Evolutionary conservation across 306 rosid genomes (phyloP).

Genomic region (Echinosophora koreensis): DNA sequence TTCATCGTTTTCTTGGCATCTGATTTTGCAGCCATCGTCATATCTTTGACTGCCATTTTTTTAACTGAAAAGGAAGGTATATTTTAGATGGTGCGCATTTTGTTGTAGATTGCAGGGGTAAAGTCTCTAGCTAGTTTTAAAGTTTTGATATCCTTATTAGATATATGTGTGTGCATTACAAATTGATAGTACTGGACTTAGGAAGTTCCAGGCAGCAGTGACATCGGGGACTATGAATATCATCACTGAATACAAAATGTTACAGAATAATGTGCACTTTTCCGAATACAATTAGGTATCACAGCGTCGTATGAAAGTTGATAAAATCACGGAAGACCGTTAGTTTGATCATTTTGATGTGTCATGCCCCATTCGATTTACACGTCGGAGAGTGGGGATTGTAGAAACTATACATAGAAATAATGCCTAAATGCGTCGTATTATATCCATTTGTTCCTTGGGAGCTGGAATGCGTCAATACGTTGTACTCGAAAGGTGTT

Average conservation of each 20-base stretch:
- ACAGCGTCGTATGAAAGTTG: neutral
- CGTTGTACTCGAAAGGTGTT: too few species aligned
- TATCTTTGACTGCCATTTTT: neutral
- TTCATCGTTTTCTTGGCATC: constrained; percentile 26
- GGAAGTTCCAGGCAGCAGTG: neutral
- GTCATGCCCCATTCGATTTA: neutral
- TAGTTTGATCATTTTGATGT: neutral
- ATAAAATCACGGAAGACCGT: neutral
- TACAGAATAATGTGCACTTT: neutral
- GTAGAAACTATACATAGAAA: neutral
- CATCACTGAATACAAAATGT: neutral
- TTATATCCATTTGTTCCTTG: neutral
- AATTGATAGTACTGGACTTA: neutral
- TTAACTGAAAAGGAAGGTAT: neutral
- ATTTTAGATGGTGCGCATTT: constrained; percentile 1
- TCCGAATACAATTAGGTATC: neutral
- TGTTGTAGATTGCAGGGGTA: neutral
- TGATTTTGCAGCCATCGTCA: constrained; percentile 10
- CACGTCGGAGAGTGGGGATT: neutral
- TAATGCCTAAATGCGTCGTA: neutral
- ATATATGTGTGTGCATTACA: neutral
- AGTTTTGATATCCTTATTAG: neutral
- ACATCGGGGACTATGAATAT: too few species aligned
- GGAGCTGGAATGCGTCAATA: too few species aligned
- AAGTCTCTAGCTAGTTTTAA: neutral